Base-by-base conservation (phyloP, 225 moss, liverwort and hornwort genomes). In the Marchantia polymorpha region DNA sequence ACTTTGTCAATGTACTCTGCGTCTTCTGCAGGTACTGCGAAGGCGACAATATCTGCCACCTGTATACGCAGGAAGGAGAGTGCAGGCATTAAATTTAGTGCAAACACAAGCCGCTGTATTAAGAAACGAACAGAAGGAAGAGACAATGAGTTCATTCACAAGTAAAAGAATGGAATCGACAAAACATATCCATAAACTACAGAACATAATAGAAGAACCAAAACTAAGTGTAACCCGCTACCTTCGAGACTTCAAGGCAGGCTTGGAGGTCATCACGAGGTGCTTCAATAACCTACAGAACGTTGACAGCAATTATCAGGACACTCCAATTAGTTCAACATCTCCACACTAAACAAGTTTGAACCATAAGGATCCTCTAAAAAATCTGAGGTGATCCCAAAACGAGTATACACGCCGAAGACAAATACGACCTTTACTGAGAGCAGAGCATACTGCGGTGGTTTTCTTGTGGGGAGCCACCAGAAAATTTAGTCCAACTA, bases 1-100 rank as follows among this genome's bases (percentile, higher is more conserved):
- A 27, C 79, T 81, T 83, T 84, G 80, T 99, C 99, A 49, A 99
- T 88, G 65, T 89, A 90, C 59, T 82, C 83, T 71, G 83, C 87
- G 60, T 91, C 90, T 61, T 89, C 91, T 23, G 90, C 85, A 69
- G 90, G 83, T 46, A 89, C 84, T 66, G 93, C 92, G 82, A 99
- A 99, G 54, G 93, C 99, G 72, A 99, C 87, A 75, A 99, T 82
- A 88, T 99, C 99, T 87, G 99, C 93, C 82, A 99, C 89, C 96
- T 96, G 87, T 75, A 83, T 27, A 31, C 25, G 14, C 15, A 73
- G 61, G 16, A 81, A 56, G 48, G 25, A 11, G 52, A 23, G 52
- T 25, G 46, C 0, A 48, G 49, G 12, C 48, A 3, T 49, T 48
- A 70, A 22, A 20, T 20, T 17, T 10, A 16, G 15, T 20, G 48